Conservation (phyloP, 2,329 filamentous ascomycete species). For the Colletotrichum plurivorum region DNA sequence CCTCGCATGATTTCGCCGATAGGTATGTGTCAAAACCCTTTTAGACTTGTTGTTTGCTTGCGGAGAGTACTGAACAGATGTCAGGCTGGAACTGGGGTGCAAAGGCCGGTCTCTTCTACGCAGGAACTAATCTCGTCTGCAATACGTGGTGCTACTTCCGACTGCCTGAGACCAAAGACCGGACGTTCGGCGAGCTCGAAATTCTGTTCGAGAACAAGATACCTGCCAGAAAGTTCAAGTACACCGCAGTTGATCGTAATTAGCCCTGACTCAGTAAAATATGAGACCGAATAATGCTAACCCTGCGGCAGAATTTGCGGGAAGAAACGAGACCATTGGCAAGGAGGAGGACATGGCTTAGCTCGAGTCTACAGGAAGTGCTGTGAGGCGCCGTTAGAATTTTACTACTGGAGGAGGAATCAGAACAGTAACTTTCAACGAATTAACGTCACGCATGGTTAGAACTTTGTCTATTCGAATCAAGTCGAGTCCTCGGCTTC, state of each 20-base stretch:
- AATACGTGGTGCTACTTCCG: conserved; percentile 59
- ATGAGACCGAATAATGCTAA: not conserved
- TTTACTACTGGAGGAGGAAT: too few species aligned
- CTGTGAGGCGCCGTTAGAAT: too few species aligned
- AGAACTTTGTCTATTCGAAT: too few species aligned
- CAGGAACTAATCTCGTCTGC: conserved; percentile 51
- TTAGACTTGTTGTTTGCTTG: too few species aligned
- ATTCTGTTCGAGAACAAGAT: conserved; percentile 43
- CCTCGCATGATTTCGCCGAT: conserved; percentile 54
- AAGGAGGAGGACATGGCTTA: conserved; percentile 18
- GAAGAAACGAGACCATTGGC: not conserved
- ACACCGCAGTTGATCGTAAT: conserved; percentile 45
- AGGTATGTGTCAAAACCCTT: not conserved
- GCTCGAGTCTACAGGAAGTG: too few species aligned
- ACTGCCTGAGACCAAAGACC: conserved; percentile 59
- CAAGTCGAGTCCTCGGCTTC: too few species aligned
- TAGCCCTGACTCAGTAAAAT: not conserved
- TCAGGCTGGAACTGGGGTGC: conserved; percentile 55
- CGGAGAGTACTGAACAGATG: not conserved
- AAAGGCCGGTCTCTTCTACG: conserved; percentile 61
- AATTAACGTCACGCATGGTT: too few species aligned
- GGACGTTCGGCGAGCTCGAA: conserved; percentile 61
- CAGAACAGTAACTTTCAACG: too few species aligned
- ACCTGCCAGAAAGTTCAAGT: conserved; percentile 45
- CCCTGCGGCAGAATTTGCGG: not conserved